Conservation (phyloP, 2,329 filamentous ascomycete species). For the Alternaria arborescens region DNA sequence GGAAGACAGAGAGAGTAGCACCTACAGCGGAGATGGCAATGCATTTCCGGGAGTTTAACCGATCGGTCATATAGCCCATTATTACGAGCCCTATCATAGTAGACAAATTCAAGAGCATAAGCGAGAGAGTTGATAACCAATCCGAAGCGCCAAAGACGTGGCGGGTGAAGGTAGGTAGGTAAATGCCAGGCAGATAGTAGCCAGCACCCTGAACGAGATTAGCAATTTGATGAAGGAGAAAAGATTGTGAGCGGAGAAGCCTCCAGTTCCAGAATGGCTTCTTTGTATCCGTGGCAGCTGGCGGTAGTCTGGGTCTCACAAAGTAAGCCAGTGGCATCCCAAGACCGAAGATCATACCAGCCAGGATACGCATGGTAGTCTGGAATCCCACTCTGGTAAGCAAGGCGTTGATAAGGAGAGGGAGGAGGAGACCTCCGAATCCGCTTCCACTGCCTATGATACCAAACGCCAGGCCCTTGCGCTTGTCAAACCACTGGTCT, state of each 20-base stretch:
- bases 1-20: conserved; percentile 52
- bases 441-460: conserved; percentile 60
- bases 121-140: conserved; percentile 22
- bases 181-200: conserved; percentile 52
- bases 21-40: conserved; percentile 54
- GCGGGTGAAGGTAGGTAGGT: conserved; percentile 48
- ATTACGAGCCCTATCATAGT: neutral
- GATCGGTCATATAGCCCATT: neutral
- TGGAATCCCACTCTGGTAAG: neutral
- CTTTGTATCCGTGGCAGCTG: neutral
- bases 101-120: neutral
- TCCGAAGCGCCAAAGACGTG: conserved; percentile 41
- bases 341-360: neutral
- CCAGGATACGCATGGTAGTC: neutral
- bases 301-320: neutral
- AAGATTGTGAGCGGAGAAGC: neutral
- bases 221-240: conserved; percentile 34
- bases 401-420: neutral
- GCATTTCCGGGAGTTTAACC: conserved; percentile 51
- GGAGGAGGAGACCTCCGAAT: neutral
- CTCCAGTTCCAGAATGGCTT: neutral
- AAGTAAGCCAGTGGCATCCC: neutral
- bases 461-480: conserved; percentile 67
- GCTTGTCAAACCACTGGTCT: conserved; percentile 68
- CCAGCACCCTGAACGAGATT: conserved; percentile 50